A percentile compares a stretch with the other conserved stretches of the same genome.
These are phyloP conservation scores for Aphanomyces astaci DNA, from an alignment of 352 stramenopile genomes.

Conservation along the genomic window DNA sequence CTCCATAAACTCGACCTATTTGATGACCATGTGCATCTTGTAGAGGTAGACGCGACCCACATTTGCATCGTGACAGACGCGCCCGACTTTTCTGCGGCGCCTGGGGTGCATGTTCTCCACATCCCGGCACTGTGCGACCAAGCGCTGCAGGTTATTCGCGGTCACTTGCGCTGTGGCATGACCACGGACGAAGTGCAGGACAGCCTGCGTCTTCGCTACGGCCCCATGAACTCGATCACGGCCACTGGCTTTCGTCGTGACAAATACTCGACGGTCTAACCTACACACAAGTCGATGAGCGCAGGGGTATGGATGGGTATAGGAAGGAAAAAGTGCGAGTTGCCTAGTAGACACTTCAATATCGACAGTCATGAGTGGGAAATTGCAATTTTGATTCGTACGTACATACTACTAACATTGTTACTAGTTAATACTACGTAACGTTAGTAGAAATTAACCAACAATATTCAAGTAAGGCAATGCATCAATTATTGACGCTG, in stretches of 20 bases:
- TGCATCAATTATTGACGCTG: no score
- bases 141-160: neutral
- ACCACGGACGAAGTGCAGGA: neutral
- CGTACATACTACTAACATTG: no score
- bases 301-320: no score
- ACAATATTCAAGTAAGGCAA: no score
- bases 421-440: no score
- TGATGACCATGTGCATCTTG: neutral
- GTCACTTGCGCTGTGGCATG: slow-evolving; percentile 15
- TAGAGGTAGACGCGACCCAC: neutral
- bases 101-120: neutral
- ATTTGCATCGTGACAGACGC: neutral
- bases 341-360: no score
- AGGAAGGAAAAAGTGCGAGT: no score
- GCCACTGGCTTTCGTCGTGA: neutral
- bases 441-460: no score
- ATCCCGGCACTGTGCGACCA: neutral
- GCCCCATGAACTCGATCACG: neutral
- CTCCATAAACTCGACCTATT: neutral
- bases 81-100: neutral
- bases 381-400: no score
- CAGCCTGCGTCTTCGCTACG: slow-evolving; percentile 5
- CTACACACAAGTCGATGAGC: no score
- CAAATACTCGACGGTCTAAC: neutral
- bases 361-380: no score